Conservation (phyloP, 2,329 filamentous ascomycete species). For the Talaromyces sp. region DNA sequence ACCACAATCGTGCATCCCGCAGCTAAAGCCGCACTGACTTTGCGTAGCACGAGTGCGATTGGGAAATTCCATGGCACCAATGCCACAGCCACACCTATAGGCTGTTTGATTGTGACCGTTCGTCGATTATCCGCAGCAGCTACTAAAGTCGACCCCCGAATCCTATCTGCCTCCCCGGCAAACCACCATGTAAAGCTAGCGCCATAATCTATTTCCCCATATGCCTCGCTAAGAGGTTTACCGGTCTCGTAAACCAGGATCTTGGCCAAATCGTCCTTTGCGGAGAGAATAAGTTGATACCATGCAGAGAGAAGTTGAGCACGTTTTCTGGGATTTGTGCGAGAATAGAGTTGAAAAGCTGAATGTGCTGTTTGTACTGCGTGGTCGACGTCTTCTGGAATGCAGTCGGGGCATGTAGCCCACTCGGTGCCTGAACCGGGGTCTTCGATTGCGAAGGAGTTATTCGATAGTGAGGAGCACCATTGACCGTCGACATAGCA, state of each 20-base stretch:
- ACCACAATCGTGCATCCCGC: constrained; percentile 72
- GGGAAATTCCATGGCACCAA: constrained; percentile 73
- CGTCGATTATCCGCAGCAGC: constrained; percentile 61
- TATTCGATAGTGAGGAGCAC: constrained; percentile 44
- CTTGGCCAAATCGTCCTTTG: constrained; percentile 60
- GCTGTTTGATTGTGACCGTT: constrained; percentile 71
- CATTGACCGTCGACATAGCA: constrained; percentile 51
- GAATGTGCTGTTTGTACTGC: constrained; percentile 58
- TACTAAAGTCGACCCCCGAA: constrained; percentile 57
- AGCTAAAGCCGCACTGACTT: constrained; percentile 64
- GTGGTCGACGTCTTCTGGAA: constrained; percentile 57
- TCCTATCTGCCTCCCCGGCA: constrained; percentile 58
- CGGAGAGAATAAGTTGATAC: constrained; percentile 61
- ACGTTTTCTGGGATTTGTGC: constrained; percentile 57
- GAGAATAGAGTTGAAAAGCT: constrained; percentile 60
- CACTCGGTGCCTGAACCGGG: constrained; percentile 52
- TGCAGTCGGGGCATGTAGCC: constrained; percentile 51
- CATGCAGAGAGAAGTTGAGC: constrained; percentile 63
- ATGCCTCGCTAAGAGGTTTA: constrained; percentile 54
- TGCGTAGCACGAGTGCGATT: constrained; percentile 64
- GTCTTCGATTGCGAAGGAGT: constrained; percentile 51
- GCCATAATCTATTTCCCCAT: constrained; percentile 56
- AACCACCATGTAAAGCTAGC: constrained; percentile 57
- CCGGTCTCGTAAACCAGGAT: constrained; percentile 62
- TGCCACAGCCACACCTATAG: constrained; percentile 64